Evolutionary conservation across 1,284 basidiomycete species (phyloP).

Genomic region (Microbotryum violaceum): DNA sequence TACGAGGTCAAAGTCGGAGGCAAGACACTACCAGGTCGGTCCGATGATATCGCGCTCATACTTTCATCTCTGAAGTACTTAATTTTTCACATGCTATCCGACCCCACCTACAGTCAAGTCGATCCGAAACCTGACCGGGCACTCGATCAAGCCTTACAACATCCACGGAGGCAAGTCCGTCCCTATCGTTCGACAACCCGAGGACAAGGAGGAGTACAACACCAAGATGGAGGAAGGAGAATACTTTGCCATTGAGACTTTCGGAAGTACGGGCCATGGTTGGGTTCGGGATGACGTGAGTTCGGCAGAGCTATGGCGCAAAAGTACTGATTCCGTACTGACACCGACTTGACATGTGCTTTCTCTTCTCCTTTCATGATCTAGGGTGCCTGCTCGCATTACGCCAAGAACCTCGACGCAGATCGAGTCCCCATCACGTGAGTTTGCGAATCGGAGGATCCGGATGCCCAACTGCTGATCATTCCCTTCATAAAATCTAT

Average conservation of each 20-base stretch:
- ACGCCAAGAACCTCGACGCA: conserved; percentile 64
- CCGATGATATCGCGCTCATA: background rate
- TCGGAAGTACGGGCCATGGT: conserved; percentile 93
- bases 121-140: conserved; percentile 83
- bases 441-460: background rate
- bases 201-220: conserved; percentile 51
- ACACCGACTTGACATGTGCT: background rate
- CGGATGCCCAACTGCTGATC: background rate
- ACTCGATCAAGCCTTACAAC: conserved; percentile 78
- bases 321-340: background rate
- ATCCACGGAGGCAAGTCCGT: conserved; percentile 86
- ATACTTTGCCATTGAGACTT: conserved; percentile 96
- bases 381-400: conserved; percentile 90
- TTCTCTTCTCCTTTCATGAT: conserved; percentile 13
- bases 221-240: conserved; percentile 99
- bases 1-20: conserved; percentile 91
- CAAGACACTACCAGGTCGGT: conserved; percentile 72
- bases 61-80: background rate
- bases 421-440: background rate
- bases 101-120: conserved; percentile 63
- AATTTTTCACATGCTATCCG: background rate
- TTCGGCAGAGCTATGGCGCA: conserved; percentile 30
- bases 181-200: conserved; percentile 57
- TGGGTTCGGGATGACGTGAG: conserved; percentile 75
- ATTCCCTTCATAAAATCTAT: too few relatives aligned